A percentile compares a stretch with the other conserved stretches of the same genome.
These are phyloP conservation scores for Colletotrichum sp. DNA, from an alignment of 2,329 filamentous ascomycete species.

Conservation along the genomic window DNA sequence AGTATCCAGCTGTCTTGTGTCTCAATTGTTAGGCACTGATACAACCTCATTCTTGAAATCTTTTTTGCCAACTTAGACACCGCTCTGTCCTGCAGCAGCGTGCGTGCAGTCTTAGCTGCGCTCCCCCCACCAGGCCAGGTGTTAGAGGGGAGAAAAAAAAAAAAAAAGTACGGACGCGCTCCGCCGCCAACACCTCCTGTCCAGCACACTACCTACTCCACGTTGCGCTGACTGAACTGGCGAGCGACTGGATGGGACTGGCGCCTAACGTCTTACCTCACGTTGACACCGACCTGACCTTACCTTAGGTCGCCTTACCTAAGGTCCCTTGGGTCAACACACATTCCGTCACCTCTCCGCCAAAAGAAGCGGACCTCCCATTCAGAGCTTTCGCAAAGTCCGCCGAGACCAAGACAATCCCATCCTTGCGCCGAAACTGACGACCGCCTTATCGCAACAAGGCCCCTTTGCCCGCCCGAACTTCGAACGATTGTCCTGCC, in stretches of 20 bases:
- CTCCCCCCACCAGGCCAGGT: not conserved
- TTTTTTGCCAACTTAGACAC: not conserved
- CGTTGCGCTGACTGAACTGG: not conserved
- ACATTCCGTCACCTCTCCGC: conserved; percentile 3
- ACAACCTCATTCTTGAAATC: not conserved
- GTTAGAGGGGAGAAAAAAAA: not conserved
- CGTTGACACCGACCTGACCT: not conserved
- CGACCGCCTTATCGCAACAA: conserved; percentile 14
- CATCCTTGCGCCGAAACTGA: conserved; percentile 18
- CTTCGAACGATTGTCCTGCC: not conserved
- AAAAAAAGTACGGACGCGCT: conserved; percentile 5
- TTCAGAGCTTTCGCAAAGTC: conserved; percentile 17
- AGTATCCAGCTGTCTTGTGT: not conserved
- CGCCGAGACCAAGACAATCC: conserved; percentile 12
- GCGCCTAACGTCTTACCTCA: not conserved
- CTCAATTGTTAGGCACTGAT: not conserved
- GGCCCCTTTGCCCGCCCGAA: conserved; percentile 13
- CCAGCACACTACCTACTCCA: not conserved
- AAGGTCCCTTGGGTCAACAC: not conserved
- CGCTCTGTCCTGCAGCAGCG: not conserved
- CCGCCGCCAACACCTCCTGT: not conserved
- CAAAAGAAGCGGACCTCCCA: conserved; percentile 14
- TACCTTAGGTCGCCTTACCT: conserved; percentile 1
- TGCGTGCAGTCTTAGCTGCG: not conserved
- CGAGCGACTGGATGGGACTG: not conserved